These are phyloP conservation scores for Arctium minus DNA, from an alignment of 129 eudicot species.

Conservation along the genomic window DNA sequence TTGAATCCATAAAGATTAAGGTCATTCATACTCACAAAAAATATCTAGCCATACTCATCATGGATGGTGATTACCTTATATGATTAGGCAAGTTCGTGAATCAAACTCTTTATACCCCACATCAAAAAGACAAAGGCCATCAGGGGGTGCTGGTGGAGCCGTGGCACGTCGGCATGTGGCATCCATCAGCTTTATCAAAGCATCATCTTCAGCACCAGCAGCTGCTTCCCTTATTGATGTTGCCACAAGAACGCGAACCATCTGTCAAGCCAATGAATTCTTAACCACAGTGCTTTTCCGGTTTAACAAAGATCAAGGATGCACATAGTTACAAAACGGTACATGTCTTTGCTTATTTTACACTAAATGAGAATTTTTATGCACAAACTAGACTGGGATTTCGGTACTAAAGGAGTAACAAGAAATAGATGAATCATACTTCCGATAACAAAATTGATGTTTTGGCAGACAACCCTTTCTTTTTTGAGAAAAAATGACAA, in stretches of 20 bases:
- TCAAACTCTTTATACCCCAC: conserved; percentile 84
- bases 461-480: neutral
- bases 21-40: too few relatives aligned
- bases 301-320: neutral
- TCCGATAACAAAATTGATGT: neutral
- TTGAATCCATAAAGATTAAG: too few relatives aligned
- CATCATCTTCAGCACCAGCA: conserved; percentile 93
- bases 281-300: neutral
- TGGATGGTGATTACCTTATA: conserved; percentile 21
- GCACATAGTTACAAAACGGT: neutral
- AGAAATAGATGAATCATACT: neutral
- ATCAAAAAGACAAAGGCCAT: conserved; percentile 93
- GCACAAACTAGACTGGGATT: neutral
- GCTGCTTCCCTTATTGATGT: conserved; percentile 94
- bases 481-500: neutral
- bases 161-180: conserved; percentile 98
- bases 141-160: conserved; percentile 98
- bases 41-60: neutral
- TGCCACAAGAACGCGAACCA: conserved; percentile 98
- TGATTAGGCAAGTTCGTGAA: conserved; percentile 45
- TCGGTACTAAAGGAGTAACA: neutral
- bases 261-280: conserved; percentile 39
- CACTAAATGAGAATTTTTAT: neutral
- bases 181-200: conserved; percentile 81
- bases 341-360: neutral